These are phyloP conservation scores for Globisporangium canariense DNA, from an alignment of 352 stramenopile genomes.

Conservation along the genomic window DNA sequence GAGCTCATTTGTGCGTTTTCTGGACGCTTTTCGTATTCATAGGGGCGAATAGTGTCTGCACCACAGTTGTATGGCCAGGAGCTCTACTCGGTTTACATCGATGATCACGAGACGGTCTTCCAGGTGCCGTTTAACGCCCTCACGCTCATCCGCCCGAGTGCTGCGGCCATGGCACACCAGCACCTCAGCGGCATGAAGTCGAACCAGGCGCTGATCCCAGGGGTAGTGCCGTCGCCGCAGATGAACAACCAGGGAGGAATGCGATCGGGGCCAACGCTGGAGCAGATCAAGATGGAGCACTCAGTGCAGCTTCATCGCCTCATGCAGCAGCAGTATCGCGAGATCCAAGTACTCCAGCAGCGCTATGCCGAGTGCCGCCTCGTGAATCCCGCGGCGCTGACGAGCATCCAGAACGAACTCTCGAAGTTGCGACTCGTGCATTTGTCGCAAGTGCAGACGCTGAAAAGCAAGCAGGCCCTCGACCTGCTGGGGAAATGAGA, in stretches of 20 bases:
- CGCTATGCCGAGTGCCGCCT: conserved; percentile 77
- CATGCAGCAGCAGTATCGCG: conserved; percentile 86
- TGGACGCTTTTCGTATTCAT: background rate
- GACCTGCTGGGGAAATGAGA: conserved; percentile 65
- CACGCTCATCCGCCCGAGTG: conserved; percentile 40
- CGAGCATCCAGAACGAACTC: conserved; percentile 79
- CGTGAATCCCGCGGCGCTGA: conserved; percentile 65
- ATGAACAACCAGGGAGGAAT: conserved; percentile 21
- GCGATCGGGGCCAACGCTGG: conserved; percentile 29
- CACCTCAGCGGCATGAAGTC: conserved; percentile 29
- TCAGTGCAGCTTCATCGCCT: conserved; percentile 83
- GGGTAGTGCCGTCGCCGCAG: conserved; percentile 18
- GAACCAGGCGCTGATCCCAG: conserved; percentile 28
- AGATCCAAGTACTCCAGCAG: conserved; percentile 85
- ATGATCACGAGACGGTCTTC: conserved; percentile 78
- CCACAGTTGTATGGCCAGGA: conserved; percentile 77
- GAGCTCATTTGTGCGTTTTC: background rate
- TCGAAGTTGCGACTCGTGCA: conserved; percentile 84
- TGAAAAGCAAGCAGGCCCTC: conserved; percentile 83
- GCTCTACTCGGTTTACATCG: conserved; percentile 80
- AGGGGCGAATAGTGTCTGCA: conserved; percentile 66
- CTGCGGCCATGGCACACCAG: conserved; percentile 35
- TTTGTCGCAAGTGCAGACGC: conserved; percentile 79
- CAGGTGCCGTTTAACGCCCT: conserved; percentile 80
- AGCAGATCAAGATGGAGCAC: conserved; percentile 84